Conservation (phyloP, 2,329 filamentous ascomycete species). For the Monosporascus sp. region DNA sequence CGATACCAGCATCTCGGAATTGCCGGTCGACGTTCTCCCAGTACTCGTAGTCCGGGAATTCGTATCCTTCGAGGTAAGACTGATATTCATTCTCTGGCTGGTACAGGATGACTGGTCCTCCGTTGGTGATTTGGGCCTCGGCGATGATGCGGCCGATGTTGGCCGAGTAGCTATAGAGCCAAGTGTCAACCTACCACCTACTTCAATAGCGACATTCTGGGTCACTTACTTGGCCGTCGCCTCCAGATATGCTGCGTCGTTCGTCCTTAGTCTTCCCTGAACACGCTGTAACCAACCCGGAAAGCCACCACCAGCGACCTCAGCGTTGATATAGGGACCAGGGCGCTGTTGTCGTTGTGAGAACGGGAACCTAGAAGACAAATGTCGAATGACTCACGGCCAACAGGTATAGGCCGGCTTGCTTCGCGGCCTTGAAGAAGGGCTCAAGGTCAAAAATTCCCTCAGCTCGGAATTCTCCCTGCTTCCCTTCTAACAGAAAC, state of each 20-base stretch:
- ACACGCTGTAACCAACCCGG: constrained; percentile 73
- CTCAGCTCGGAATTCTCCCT: constrained; percentile 61
- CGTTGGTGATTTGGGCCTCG: constrained; percentile 72
- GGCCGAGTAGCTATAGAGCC: constrained; percentile 44
- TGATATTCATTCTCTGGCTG: constrained; percentile 77
- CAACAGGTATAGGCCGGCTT: constrained; percentile 71
- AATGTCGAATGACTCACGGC: constrained; percentile 32
- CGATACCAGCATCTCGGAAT: constrained; percentile 58
- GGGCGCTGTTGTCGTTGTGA: constrained; percentile 31
- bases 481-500: constrained; percentile 69
- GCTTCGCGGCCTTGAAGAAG: constrained; percentile 69
- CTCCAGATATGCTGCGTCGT: constrained; percentile 53
- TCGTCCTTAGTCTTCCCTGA: constrained; percentile 57
- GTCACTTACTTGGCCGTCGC: constrained; percentile 57
- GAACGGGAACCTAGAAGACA: no score
- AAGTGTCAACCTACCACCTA: background rate
- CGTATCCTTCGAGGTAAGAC: constrained; percentile 41
- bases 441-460: constrained; percentile 67
- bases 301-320: constrained; percentile 69
- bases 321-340: constrained; percentile 73
- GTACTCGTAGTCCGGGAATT: constrained; percentile 61
- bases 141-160: constrained; percentile 62
- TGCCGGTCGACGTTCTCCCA: constrained; percentile 67
- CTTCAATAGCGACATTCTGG: constrained; percentile 2
- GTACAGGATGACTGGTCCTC: constrained; percentile 69